Evolutionary conservation across 2,329 filamentous ascomycete species (phyloP).

Genomic region (Stachybotrys echinatus): DNA sequence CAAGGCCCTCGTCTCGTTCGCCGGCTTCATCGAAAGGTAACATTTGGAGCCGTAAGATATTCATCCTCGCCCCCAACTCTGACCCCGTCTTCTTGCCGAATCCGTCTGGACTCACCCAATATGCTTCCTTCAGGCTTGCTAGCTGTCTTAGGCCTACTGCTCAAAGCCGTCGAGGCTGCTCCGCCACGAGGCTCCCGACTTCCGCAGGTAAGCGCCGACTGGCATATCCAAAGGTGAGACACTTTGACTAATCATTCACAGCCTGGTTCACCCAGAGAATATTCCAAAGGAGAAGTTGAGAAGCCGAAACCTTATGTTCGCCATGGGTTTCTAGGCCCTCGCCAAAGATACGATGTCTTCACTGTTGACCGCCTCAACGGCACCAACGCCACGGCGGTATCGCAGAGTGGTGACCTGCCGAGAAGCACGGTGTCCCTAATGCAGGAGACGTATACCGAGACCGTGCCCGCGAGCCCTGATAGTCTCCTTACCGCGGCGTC

Average conservation of each 20-base stretch:
- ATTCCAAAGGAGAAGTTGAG: background rate
- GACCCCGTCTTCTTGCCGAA: too few relatives aligned
- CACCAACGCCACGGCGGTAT: background rate
- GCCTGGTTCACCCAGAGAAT: background rate
- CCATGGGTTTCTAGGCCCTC: background rate
- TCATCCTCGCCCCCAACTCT: background rate
- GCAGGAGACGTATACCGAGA: constrained; percentile 2
- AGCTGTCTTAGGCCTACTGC: background rate
- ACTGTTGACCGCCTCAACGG: background rate
- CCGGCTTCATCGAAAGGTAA: too few relatives aligned
- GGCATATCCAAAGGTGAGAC: background rate
- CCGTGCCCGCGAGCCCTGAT: background rate
- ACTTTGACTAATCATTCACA: background rate
- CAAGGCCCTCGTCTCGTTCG: too few relatives aligned
- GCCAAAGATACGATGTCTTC: background rate
- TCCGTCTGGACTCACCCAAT: background rate
- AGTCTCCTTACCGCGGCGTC: constrained; percentile 4
- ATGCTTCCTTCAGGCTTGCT: background rate
- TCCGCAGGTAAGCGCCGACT: background rate
- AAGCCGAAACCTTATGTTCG: background rate
- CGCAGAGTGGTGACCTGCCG: background rate
- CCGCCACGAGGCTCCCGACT: background rate
- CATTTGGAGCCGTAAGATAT: background rate
- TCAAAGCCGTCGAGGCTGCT: background rate
- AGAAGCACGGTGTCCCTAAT: background rate